A percentile compares a stretch with the other conserved stretches of the same genome.
Conservation (phyloP, 2,329 filamentous ascomycete genomes). For the Penicillium sp. region DNA sequence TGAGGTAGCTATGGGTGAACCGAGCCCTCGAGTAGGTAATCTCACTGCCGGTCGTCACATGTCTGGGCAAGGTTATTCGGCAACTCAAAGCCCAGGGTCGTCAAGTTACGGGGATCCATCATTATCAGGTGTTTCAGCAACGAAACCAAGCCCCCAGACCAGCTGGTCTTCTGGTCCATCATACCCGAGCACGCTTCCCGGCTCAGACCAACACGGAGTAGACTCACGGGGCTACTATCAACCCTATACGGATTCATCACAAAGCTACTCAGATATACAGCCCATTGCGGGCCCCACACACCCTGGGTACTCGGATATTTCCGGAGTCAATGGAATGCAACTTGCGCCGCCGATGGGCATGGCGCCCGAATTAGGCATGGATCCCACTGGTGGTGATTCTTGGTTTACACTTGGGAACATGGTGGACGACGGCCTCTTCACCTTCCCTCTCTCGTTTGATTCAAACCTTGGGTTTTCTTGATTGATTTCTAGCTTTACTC, state of each 20-base stretch:
- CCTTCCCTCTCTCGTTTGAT: conserved; percentile 27
- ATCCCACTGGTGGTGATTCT: conserved; percentile 30
- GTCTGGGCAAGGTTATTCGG: not conserved
- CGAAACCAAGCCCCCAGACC: conserved; percentile 7
- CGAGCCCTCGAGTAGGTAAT: conserved; percentile 14
- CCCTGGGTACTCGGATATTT: conserved; percentile 19
- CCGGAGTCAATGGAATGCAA: conserved; percentile 15
- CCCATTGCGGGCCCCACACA: conserved; percentile 4
- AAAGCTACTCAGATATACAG: conserved; percentile 8
- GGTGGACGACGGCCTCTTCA: conserved; percentile 36
- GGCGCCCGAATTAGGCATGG: conserved; percentile 28
- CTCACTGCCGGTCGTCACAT: not conserved
- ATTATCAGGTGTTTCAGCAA: not conserved
- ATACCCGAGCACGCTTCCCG: conserved; percentile 10
- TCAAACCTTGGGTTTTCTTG: conserved; percentile 24
- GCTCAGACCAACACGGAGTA: conserved; percentile 6
- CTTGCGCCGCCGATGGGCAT: conserved; percentile 24
- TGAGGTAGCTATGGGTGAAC: conserved; percentile 44
- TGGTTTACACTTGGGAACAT: conserved; percentile 34
- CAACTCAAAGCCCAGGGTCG: conserved; percentile 4
- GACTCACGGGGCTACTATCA: conserved; percentile 9
- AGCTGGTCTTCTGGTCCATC: conserved; percentile 16
- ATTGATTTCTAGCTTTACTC: conserved; percentile 2
- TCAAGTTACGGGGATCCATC: conserved; percentile 1
- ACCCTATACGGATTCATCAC: conserved; percentile 11